Base-by-base conservation (phyloP, 2,329 filamentous ascomycete species). In the Zopfia rhizophila region DNA sequence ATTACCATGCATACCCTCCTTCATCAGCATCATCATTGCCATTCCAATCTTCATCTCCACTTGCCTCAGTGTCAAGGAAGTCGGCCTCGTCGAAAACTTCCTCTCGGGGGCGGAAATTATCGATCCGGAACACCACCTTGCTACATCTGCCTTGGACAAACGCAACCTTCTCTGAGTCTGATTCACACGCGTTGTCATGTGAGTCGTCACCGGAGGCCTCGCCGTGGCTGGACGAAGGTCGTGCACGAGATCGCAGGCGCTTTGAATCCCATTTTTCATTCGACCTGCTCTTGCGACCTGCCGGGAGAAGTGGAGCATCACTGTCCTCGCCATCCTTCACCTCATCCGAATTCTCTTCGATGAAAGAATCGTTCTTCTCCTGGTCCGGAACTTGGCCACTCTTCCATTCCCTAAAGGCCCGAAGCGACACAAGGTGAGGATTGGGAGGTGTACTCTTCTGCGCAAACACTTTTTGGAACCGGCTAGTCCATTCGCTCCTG, bases 401-500 rank as follows among this genome's bases (percentile, higher is more conserved):
- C 51, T 76, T 73, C 67, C 68, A 77, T 35, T 74, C 56, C 14
- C 69, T 54, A 45, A 70, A 78, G n/a, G 76, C 71, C 42, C 66
- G 65, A 7, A 76, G 48, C 0, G 75, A 78, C 12, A 68, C 72
- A 10, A 79, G 65, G 32, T 74, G 59, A 3, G 68, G 60, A 37
- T 61, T 68, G 2, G 82, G 82, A 3, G 77, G 66, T 14, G 71
- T 53, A 12, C 68, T 70, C 2, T 69, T 72, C 12, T 83, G 77
- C 36, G 85, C 78, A 60, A 90, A 92, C 3, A 91, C 80, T 10
- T 76, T 78, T 43, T 85, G 81, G 38, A 97, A 75, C 52, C 80
- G 85, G n/a, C 82, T 78, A 37, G 85, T 85, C 90, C 91, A 96
- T 54, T 84, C 82, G 55, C 88, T 84, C 27, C 92, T 83, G 61